Evolutionary conservation across 495 filamentous ascomycete species (phyloP), one percentile per base, ranked within the genome.

Genomic region (Hyaloscypha variabilis): DNA sequence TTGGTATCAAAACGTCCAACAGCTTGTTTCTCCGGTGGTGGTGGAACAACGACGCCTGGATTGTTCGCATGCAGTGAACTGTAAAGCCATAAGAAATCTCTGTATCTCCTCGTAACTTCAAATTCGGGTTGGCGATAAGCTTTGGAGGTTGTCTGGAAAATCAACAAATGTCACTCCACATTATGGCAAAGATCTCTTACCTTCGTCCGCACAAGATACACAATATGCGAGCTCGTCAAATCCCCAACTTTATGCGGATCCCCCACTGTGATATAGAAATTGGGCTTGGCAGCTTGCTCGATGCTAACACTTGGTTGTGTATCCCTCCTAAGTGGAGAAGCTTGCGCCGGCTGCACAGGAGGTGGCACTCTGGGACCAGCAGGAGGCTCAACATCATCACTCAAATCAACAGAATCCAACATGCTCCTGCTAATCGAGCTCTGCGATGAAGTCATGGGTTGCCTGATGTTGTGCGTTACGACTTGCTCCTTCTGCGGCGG

Each of bases 221-320:
- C 96, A 71, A 95, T 99, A 77, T 99, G 95, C 67, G 93, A 96
- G 72, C 91, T 96, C 14, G 96, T 97, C 73, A 97, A 77, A 77
- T 98, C 95, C 51, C 95, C 96, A 62, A 99, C 94, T 76, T 98
- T 99, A 75, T 97, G 92, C 46, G 96, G 96, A 80, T 99, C 95
- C 51, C 95, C 95, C 14, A 99, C 95, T 2, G 82, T 86, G 67
- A 99, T 97, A n/a, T 91, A 82, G 75, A 98, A 98, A 29, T 82
- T 89, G 14, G 95, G 96, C 69, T 95, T 91, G 46, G 93, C 88
- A 57, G 95, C 94, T 77, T 94, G 91, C 74, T 97, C 92, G 51
- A 97, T 79, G 70, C 88, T 93, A 65, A 97, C 83, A 73, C 92
- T 95, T 30, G 93, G 91, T 67, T 92, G 90, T 29, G 85, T 85